Conservation (phyloP, 192 early-diverging fungal species). For the Podila minutissima region DNA sequence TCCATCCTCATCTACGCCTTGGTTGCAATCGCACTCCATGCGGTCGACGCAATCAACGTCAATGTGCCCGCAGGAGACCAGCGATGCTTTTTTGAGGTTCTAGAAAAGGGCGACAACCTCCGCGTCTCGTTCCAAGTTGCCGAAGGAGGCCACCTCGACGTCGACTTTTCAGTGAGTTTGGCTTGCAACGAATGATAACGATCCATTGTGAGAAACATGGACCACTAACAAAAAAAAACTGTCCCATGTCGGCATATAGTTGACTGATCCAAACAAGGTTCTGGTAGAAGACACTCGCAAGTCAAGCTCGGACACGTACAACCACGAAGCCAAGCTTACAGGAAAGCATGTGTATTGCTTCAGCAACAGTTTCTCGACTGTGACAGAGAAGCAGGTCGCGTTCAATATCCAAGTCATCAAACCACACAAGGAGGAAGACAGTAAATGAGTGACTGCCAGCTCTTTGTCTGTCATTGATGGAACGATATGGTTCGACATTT, state of each 20-base stretch:
- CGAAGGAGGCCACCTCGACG: conserved; percentile 69
- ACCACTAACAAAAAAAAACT: too few species aligned
- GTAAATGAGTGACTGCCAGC: conserved; percentile 22
- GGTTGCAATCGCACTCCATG: conserved; percentile 10
- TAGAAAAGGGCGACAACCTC: conserved; percentile 67
- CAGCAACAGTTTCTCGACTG: conserved; percentile 71
- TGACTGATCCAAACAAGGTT: conserved; percentile 55
- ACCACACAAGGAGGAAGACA: conserved; percentile 50
- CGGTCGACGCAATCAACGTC: conserved; percentile 35
- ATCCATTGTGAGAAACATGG: too few species aligned
- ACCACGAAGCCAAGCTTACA: conserved; percentile 52
- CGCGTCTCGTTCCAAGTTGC: conserved; percentile 77
- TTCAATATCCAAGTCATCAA: conserved; percentile 66
- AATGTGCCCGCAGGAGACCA: conserved; percentile 34
- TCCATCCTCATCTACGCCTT: too few species aligned
- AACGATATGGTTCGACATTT: too few species aligned
- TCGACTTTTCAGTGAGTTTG: conserved; percentile 73
- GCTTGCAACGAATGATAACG: not conserved
- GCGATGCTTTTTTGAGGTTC: conserved; percentile 73
- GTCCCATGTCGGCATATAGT: conserved; percentile 22
- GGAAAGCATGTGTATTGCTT: conserved; percentile 83
- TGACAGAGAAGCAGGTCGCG: conserved; percentile 66
- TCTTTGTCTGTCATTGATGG: not conserved
- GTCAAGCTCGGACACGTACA: conserved; percentile 52
- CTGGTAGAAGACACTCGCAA: conserved; percentile 47